Conservation (phyloP, 306 rosid species). For the Inga leiocalycina region DNA sequence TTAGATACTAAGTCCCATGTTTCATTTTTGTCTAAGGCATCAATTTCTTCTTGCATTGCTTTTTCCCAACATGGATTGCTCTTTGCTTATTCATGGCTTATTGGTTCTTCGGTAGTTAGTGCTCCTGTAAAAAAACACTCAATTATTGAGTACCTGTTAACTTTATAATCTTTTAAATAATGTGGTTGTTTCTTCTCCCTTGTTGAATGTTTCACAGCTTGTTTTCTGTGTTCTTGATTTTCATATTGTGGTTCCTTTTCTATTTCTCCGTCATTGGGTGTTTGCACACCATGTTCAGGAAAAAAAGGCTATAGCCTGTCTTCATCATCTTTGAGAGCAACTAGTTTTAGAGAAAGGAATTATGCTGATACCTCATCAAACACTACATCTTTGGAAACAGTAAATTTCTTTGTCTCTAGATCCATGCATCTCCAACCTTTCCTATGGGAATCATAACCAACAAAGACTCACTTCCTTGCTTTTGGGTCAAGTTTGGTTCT, state of each 20-base stretch:
- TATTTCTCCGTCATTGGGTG: not conserved
- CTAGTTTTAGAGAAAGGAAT: not conserved
- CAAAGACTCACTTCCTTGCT: not conserved
- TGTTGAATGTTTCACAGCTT: not conserved
- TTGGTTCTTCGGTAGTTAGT: not conserved
- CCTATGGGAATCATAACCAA: not conserved
- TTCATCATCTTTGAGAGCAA: not conserved
- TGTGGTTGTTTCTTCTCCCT: not conserved
- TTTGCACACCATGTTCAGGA: not conserved
- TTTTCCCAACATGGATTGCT: not conserved
- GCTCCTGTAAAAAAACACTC: not conserved
- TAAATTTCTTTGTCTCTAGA: not conserved
- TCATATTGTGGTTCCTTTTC: not conserved
- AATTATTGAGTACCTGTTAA: not conserved
- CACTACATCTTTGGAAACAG: not conserved
- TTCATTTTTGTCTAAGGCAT: not conserved
- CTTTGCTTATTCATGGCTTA: not conserved
- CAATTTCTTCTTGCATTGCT: not conserved
- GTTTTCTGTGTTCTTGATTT: not conserved
- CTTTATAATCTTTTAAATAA: not conserved
- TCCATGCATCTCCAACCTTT: slow-evolving; percentile 7
- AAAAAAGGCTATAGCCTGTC: not conserved
- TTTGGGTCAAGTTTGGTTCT: too few species aligned
- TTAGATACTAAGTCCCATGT: not conserved
- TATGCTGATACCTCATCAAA: not conserved